Base-by-base conservation (phyloP, 257 asterid genomes). In the Scutellaria baicalensis region DNA sequence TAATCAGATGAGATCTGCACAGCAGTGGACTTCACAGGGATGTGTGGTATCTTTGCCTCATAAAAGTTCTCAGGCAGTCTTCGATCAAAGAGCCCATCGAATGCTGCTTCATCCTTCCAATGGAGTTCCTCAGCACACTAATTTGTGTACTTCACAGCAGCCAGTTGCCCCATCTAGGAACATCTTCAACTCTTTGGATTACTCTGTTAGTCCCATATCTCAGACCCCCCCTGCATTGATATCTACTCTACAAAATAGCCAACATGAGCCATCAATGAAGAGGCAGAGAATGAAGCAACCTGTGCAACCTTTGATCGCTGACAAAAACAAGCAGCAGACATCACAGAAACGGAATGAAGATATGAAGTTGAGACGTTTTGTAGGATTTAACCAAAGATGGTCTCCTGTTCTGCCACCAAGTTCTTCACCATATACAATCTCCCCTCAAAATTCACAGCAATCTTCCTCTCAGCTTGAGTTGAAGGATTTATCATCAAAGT, bases 361-460 rank as follows among this genome's bases (percentile, higher is more conserved):
- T 31, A 38, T 48, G 0, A 78, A 62, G 36, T 23, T 70, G 66
- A 77, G 82, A 27, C 68, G 60, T 18, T 48, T 65, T 0, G 44
- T 51, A 1, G 82, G 80, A n/a, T 20, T 54, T 18, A 56, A 72
- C 75, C 81, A 74, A 38, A 75, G 64, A 40, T 42, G 72, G 75
- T 61, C 69, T 63, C 59, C 78, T 1, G 43, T 67, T 1, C 23
- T 51, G 9, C 72, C 68, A 43, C 59, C 77, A 31, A 70, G 47
- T 40, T 74, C 81, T 45, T 48, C 77, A 21, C 56, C 70, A 1
- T 68, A 52, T 50, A 18, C 59, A 35, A 31, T 40, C 7, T 78
- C 81, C 36, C 85, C 86, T 16, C 86, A 81, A 72, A 70, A 49
- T 36, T 75, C 85, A 23, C 84, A 71, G 5, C 74, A 74, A 33